Percentiles rank a stretch among this genome's conserved stretches.
phyloP scores from a whole-genome alignment of 1,284 basidiomycete genomes.

The Cutaneotrichosporon cavernicola region DNA sequence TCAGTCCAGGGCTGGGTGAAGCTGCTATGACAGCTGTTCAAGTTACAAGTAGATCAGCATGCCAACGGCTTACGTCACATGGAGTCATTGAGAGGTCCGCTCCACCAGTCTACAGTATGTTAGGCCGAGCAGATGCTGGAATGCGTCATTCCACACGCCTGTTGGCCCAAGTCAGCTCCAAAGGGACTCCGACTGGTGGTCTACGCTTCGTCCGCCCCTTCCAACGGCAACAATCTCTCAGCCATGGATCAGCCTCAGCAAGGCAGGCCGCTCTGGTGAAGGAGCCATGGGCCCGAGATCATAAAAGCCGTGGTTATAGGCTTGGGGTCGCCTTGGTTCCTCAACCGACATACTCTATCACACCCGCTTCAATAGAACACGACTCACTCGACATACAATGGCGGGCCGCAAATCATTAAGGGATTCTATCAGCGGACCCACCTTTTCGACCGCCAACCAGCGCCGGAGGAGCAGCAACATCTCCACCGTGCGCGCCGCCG shows the following conservation, averaged over 20 bases:
- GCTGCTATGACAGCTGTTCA: too few species aligned
- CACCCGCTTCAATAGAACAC: not conserved
- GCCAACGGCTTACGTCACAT: too few species aligned
- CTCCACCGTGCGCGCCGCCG: constrained; percentile 7
- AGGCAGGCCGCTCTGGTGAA: not conserved
- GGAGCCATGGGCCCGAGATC: not conserved
- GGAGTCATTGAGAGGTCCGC: too few species aligned
- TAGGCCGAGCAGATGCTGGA: not conserved
- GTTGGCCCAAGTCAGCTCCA: not conserved
- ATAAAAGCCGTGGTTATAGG: not conserved
- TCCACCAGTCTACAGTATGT: too few species aligned
- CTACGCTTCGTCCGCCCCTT: not conserved
- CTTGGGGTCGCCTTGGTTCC: not conserved
- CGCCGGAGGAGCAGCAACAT: not conserved
- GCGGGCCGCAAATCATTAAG: not conserved
- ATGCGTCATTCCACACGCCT: not conserved
- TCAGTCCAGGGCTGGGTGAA: too few species aligned
- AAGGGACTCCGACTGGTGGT: not conserved
- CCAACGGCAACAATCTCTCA: not conserved
- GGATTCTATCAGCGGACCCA: not conserved
- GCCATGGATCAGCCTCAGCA: not conserved
- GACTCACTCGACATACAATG: not conserved
- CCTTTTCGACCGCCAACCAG: not conserved
- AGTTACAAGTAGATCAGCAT: too few species aligned
- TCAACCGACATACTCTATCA: not conserved